Base-by-base conservation (phyloP, 2,329 filamentous ascomycete species). In the Verruconis gallopava region DNA sequence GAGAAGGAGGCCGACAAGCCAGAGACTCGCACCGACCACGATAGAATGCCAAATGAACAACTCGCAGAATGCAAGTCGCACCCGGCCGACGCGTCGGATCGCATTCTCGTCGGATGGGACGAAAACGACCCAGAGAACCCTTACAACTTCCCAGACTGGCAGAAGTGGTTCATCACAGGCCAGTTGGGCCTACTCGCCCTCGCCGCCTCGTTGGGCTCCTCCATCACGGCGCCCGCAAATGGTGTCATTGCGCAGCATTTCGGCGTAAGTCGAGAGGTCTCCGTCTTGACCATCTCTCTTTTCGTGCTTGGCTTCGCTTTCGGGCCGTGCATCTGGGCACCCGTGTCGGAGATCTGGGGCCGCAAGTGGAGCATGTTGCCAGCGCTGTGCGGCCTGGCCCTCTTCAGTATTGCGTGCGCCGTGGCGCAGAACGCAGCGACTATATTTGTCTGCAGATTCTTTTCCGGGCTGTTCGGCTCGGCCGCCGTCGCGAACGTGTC, bases 401-500 rank as follows among this genome's bases (percentile, higher is more conserved):
- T 69, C 6, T 69, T 70, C 50, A 65, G 61, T 14, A 65, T 72
- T 38, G 66, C 61, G 4, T 62, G 62, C 1, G 67, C 64, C 2
- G 57, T 50, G 6, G 63, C 57, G 48, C 55, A 53, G 44, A 60
- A 57, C 40, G 54, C 60, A 1, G 49, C 53, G 3, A 53, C 53
- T 1, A 46, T 46, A 4, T 28, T 46, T 19, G 37, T 46, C 36
- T 39, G 34, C 13, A 38, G 44, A 22, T 45, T 46, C 22, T 45
- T 46, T 34, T 19, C 15, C n/a, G 44, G 44, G 4, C n/a, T 46
- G 12, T 44, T 85, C 5, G 71, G 72, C 6, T 72, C 71, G 0
- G 77, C 78, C 0, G 77, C 79, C 0, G 70, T 85, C 0, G 82
- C 77, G 0, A 81, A 80, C 49, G 81, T 77, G 0, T 77, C 77